A percentile compares a stretch with the other conserved stretches of the same genome.
phyloP scores from a whole-genome alignment of 805 yeast genomes.

The Torulaspora quercuum region DNA sequence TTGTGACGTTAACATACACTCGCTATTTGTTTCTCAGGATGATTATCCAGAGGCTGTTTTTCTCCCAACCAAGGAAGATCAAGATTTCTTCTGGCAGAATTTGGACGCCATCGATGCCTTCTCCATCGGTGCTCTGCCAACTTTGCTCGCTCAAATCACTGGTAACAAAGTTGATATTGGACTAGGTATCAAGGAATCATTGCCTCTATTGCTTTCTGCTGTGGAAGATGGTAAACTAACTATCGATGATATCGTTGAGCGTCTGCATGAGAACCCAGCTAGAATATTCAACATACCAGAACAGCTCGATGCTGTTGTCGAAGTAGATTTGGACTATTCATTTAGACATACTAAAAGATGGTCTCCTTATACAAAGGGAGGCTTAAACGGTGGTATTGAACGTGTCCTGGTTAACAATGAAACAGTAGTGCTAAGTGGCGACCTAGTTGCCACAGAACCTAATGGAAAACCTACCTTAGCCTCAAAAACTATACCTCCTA shows the following conservation, averaged over 20 bases:
- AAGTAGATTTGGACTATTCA: constrained; percentile 67
- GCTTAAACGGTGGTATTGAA: constrained; percentile 78
- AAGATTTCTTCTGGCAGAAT: constrained; percentile 75
- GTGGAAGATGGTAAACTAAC: constrained; percentile 71
- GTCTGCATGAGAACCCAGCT: constrained; percentile 78
- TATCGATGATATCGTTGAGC: constrained; percentile 63
- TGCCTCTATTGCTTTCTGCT: constrained; percentile 79
- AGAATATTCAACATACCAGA: constrained; percentile 78
- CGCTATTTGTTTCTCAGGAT: constrained; percentile 71
- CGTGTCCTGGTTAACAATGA: constrained; percentile 76
- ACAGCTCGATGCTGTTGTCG: constrained; percentile 68
- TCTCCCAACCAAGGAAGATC: constrained; percentile 80
- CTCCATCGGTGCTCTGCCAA: constrained; percentile 78
- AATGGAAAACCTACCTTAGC: constrained; percentile 57
- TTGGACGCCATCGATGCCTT: constrained; percentile 75
- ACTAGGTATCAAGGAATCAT: constrained; percentile 71
- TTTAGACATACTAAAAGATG: constrained; percentile 49
- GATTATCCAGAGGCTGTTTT: constrained; percentile 67
- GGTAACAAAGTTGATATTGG: constrained; percentile 65
- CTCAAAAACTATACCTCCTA: constrained; percentile 41
- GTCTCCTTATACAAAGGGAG: constrained; percentile 54
- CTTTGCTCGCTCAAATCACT: constrained; percentile 61
- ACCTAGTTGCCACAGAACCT: constrained; percentile 55
- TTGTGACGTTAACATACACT: constrained; percentile 80
- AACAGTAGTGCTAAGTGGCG: constrained; percentile 83